Base-by-base conservation (phyloP, 495 filamentous ascomycete genomes). In the Penicillium cinerascens region DNA sequence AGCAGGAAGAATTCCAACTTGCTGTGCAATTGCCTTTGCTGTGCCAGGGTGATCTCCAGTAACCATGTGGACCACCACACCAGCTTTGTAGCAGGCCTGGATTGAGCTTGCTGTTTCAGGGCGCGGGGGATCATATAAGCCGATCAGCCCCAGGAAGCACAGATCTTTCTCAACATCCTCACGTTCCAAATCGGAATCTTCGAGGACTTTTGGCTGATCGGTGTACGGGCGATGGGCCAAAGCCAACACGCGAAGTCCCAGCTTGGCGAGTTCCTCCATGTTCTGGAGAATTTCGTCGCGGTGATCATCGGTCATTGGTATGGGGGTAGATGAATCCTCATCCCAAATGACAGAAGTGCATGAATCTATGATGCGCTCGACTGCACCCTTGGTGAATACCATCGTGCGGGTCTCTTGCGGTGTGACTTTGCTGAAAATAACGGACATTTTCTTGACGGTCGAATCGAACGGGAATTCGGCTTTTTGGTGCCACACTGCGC, bases 31-130 rank as follows among this genome's bases (percentile, higher is more conserved):
- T 5, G 86, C 84, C 44, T 78, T 80, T 25, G 88, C 88, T 7
- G 88, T 92, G 36, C 81, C 82, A 3, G 82, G 81, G 56, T 91
- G 87, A 58, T 92, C 88, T 17, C 86, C 87, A 26, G 88, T 92
- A 20, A 91, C 73, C 87, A 92, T 92, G 67, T 89, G 86, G 8
- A 91, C 86, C 53, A 78, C 78, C 52, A 92, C 87, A 23, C 88
- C 88, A 44, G 88, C 88, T 33, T 72, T 67, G 37, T 83, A 74
- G 61, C 87, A 90, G 58, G 82, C 79, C 20, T 67, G 69, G 29
- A 92, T 81, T 23, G 87, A 78, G 10, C 75, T 80, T 15, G 78
- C 81, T 2, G 85, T 87, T 66, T 88, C 87, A 13, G 79, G 78
- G 1, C 87, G 83, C 8, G 85, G 85, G 10, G 87, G 87, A 63